These are phyloP conservation scores for Chlorella vulgaris DNA, from an alignment of 139 green algal genomes.

Conservation along the genomic window DNA sequence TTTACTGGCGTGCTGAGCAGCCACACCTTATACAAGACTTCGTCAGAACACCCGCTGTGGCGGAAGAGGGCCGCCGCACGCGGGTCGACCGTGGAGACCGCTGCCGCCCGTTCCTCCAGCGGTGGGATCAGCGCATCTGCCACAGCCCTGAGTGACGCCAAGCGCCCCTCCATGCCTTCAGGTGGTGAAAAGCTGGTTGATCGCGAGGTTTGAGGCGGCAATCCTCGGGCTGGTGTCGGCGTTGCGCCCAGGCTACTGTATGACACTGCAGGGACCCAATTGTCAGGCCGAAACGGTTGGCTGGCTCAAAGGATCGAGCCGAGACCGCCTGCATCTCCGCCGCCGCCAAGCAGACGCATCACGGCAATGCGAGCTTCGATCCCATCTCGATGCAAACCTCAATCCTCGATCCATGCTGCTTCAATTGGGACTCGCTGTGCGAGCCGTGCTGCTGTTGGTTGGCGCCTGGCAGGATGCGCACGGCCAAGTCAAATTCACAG, in stretches of 20 bases:
- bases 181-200: neutral
- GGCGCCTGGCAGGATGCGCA: slow-evolving; percentile 72
- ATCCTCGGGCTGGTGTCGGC: too few species aligned
- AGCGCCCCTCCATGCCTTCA: neutral
- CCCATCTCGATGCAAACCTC: neutral
- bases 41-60: neutral
- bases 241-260: too few species aligned
- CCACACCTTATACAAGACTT: slow-evolving; percentile 10
- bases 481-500: slow-evolving; percentile 84
- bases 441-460: slow-evolving; percentile 58
- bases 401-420: slow-evolving; percentile 31
- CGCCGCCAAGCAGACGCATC: too few species aligned
- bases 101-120: neutral
- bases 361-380: too few species aligned
- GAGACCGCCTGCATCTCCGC: too few species aligned
- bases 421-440: slow-evolving; percentile 39
- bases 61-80: neutral
- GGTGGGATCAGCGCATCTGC: slow-evolving; percentile 21
- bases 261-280: too few species aligned
- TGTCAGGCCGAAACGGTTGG: too few species aligned
- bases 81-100: neutral
- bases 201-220: too few species aligned
- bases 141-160: neutral
- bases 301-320: too few species aligned
- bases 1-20: too few species aligned